Base-by-base conservation (phyloP, 169 alveolate species). In the Amoebophrya sp. region DNA sequence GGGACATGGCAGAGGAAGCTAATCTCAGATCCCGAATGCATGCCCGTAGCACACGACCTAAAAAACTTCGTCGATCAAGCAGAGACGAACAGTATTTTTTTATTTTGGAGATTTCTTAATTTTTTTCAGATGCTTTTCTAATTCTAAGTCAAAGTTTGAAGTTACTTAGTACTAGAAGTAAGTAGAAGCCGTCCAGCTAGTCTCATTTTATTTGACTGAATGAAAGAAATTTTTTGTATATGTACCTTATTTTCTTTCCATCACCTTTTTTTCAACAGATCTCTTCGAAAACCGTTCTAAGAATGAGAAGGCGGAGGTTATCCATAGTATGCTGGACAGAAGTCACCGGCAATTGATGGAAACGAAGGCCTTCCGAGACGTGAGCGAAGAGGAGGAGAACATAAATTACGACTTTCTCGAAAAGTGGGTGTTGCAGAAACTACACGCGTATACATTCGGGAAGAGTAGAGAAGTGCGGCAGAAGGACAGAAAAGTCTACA, bases 11-110 rank as follows among this genome's bases (percentile, higher is more conserved):
- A 65, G 83, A 29, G 83, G 33, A 65, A 65, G 26, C 83, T 65
- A 36, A 65, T 65, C 2, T 26, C 83, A 6, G 83, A 65, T 26
- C 36, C 83, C 10, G 83, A 65, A 65, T 65, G 83, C 33, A 65
- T 65, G 83, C 83, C 83, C 10, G 83, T 65, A 36, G 83, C 83
- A 36, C 83, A 65, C 83, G 83, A 65, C 26, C 26, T 65, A 10
- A 65, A 65, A 65, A 65, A 65, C 26, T 65, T 65, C 83, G 83
- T 65, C 83, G 83, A 65, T 36, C 36, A 65, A 10, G 83, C 83
- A 36, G 83, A 65, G 83, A 18, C 12, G 83, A 65, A 65, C 26
- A 65, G 83, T 65, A 65, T 47, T 47, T 47, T 47, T 47, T 6
- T 12, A 47, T 47, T 18, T 12, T 47, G 6, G 29, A 47, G 65